These are phyloP conservation scores for Ogataea ganodermae DNA, from an alignment of 805 yeast species.

Conservation along the genomic window DNA sequence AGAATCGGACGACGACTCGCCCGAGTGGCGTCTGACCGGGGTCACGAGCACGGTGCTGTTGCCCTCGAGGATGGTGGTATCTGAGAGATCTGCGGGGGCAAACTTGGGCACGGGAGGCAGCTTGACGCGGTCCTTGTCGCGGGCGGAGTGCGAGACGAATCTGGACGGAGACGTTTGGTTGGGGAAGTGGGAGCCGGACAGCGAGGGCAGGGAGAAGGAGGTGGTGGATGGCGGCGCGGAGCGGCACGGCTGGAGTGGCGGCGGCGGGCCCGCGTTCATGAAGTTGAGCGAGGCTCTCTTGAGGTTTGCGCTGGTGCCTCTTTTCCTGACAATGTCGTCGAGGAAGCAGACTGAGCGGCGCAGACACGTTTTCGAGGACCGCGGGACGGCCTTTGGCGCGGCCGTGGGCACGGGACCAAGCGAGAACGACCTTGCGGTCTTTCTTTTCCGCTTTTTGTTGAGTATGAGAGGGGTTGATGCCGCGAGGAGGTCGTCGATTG, in stretches of 20 bases:
- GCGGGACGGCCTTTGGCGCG: constrained; percentile 5
- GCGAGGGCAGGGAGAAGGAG: constrained; percentile 7
- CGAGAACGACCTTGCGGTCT: constrained; percentile 5
- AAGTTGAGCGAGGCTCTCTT: constrained; percentile 30
- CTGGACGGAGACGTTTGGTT: constrained; percentile 34
- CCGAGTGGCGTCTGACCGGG: constrained; percentile 16
- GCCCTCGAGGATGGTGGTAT: constrained; percentile 18
- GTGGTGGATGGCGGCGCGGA: constrained; percentile 28
- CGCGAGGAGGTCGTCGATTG: constrained; percentile 38
- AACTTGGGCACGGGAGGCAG: constrained; percentile 35
- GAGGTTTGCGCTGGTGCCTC: constrained; percentile 30
- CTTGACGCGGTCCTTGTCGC: constrained; percentile 19
- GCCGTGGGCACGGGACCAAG: constrained; percentile 8
- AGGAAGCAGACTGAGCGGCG: constrained; percentile 21
- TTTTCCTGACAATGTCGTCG: constrained; percentile 31
- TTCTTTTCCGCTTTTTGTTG: constrained; percentile 9
- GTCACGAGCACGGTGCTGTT: constrained; percentile 17
- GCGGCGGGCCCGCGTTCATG: constrained; percentile 18
- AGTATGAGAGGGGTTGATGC: constrained; percentile 33
- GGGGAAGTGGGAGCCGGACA: constrained; percentile 8
- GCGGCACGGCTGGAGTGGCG: constrained; percentile 9
- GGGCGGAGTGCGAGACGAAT: constrained; percentile 20
- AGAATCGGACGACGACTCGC: constrained; percentile 2
- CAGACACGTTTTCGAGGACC: background rate
- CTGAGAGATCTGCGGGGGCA: constrained; percentile 16